Conservation (phyloP, 768 basidiomycete species). For the Austroboletus festivus region DNA sequence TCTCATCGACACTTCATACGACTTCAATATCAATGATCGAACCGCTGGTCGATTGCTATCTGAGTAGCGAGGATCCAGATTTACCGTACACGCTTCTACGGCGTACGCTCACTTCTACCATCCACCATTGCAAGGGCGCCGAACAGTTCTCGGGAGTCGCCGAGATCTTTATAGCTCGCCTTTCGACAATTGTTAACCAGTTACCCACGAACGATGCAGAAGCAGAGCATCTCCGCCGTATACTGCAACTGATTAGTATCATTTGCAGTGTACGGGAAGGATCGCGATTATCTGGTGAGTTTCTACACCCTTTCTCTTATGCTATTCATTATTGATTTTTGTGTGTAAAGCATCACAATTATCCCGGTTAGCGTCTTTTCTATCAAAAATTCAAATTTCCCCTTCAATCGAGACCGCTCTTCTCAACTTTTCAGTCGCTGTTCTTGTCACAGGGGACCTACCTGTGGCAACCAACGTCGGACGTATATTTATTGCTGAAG, state of each 20-base stretch:
- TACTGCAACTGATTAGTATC: constrained; percentile 55
- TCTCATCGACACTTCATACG: constrained; percentile 80
- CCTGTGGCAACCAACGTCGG: constrained; percentile 37
- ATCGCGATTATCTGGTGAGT: constrained; percentile 60
- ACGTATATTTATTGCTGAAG: constrained; percentile 42
- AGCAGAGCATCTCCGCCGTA: constrained; percentile 44
- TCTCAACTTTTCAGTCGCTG: constrained; percentile 32
- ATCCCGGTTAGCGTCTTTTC: constrained; percentile 31
- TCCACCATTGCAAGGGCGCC: constrained; percentile 75
- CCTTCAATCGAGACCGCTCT: constrained; percentile 30
- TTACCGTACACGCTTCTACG: constrained; percentile 56
- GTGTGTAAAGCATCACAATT: constrained; percentile 35
- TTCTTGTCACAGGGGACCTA: constrained; percentile 43
- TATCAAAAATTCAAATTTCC: constrained; percentile 27
- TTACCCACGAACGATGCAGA: constrained; percentile 5
- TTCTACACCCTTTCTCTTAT: neutral
- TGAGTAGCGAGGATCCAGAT: constrained; percentile 39
- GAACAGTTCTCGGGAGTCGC: constrained; percentile 60
- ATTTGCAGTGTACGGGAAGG: constrained; percentile 67
- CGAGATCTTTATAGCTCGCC: constrained; percentile 47
- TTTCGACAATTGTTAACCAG: constrained; percentile 23
- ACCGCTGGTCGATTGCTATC: constrained; percentile 55
- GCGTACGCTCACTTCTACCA: constrained; percentile 71
- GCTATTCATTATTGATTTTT: neutral
- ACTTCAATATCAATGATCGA: constrained; percentile 60